Conservation (phyloP, 2,329 filamentous ascomycete genomes). For the Stemphylium beticola region DNA sequence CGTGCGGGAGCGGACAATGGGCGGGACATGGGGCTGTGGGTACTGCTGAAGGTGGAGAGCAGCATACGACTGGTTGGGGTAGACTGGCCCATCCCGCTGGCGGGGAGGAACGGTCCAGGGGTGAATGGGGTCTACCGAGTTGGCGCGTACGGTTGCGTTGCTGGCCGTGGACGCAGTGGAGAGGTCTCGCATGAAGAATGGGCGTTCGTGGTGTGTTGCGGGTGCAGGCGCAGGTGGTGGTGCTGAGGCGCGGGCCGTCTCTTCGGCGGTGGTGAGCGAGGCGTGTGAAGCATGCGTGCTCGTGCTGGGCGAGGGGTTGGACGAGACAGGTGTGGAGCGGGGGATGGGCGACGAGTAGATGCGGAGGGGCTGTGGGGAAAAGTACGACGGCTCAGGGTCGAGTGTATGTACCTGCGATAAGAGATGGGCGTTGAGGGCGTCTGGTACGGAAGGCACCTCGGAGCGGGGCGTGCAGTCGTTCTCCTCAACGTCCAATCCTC, state of each 20-base stretch:
- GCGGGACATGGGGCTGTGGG: conserved; percentile 43
- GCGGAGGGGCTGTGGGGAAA: conserved; percentile 48
- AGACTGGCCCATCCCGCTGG: conserved; percentile 47
- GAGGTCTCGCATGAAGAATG: conserved; percentile 49
- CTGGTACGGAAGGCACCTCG: conserved; percentile 45
- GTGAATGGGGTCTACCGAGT: conserved; percentile 33
- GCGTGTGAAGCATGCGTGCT: conserved; percentile 36
- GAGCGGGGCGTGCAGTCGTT: conserved; percentile 50
- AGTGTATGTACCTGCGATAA: conserved; percentile 25
- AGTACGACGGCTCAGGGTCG: conserved; percentile 46
- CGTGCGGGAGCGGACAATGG: conserved; percentile 50
- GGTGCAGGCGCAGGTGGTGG: conserved; percentile 15
- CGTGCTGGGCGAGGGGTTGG: conserved; percentile 40
- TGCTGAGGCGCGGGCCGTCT: conserved; percentile 15
- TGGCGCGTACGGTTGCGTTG: conserved; percentile 50
- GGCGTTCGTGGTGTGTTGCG: conserved; percentile 39
- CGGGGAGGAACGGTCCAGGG: conserved; percentile 21
- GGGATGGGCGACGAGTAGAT: conserved; percentile 41
- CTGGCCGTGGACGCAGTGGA: conserved; percentile 53
- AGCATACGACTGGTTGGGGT: conserved; percentile 58
- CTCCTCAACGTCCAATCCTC: conserved; percentile 32
- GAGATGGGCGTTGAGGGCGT: conserved; percentile 28
- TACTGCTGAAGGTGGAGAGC: conserved; percentile 57
- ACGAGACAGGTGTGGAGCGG: conserved; percentile 37
- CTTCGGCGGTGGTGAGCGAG: conserved; percentile 24